Evolutionary conservation across 345 rosid genomes (phyloP), one percentile per base, ranked within the genome.

Genomic region (Viola odorata): DNA sequence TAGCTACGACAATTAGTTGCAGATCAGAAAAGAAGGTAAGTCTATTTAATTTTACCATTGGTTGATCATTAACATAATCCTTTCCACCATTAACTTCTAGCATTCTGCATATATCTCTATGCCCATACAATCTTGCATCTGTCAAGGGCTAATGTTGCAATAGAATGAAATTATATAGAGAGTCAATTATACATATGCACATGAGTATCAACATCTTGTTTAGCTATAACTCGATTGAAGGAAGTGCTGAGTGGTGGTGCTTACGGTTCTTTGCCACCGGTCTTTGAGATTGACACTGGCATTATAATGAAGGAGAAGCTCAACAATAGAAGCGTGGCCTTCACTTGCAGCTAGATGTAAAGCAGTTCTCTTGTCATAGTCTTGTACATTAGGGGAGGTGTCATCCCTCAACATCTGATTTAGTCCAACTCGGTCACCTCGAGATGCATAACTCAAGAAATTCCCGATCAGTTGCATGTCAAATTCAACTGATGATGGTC

Each of bases 301-400:
- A 41, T 74, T 80, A 60, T 80, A 84, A 51, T 62, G 72, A 16
- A 84, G 64, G 57, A 84, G 89, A 51, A 84, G 89, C 77, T 82
- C 85, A 60, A 84, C 82, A 8, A 82, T 82, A 2, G 84, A 75
- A 17, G 89, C 83, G 44, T 80, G 89, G 37, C 82, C 89, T 52
- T 84, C 86, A 12, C 89, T 84, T 0, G 86, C 86, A 0, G 86
- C 86, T 13, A 84, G 83, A 64, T 84, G 89, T 63, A 84, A 49
- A n/a, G 84, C 86, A 4, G 86, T 84, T 54, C 84, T 60, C 71
- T 67, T 71, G 62, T 82, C 86, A 55, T 82, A 82, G 70, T 84
- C 86, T 68, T 84, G 86, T 1, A 84, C 85, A 45, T 82, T 74
- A 0, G 86, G 90, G 23, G 83, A 78, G 45, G 66, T 76, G 4